Evolutionary conservation across 257 asterid species (phyloP).

Genomic region (Ballota nigra): DNA sequence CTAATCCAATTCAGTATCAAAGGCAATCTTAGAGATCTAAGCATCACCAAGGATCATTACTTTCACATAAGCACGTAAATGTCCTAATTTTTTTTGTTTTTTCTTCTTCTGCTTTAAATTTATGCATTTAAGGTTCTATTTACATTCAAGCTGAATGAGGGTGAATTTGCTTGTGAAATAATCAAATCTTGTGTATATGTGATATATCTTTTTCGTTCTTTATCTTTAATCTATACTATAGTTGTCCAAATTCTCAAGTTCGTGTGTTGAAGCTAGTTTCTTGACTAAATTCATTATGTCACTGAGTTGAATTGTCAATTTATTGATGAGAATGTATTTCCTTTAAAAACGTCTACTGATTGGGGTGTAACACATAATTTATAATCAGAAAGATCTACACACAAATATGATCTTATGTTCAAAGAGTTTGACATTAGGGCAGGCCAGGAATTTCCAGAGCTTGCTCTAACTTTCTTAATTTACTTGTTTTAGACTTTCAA

Average conservation of each 20-base stretch:
- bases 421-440: background rate
- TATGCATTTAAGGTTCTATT: background rate
- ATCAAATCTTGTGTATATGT: background rate
- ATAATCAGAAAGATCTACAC: background rate
- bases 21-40: background rate
- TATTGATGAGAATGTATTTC: background rate
- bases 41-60: background rate
- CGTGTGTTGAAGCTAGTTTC: background rate
- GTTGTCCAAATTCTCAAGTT: background rate
- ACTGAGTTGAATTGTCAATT: background rate
- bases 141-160: background rate
- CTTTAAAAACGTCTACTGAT: background rate
- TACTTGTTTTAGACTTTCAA: background rate
- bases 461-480: constrained; percentile 12
- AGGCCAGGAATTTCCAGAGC: constrained; percentile 8
- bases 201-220: background rate
- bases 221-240: background rate
- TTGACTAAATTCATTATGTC: background rate
- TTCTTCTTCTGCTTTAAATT: background rate
- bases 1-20: background rate
- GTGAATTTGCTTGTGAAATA: background rate
- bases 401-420: background rate
- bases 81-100: background rate
- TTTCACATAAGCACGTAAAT: background rate
- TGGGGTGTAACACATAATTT: background rate